Percentiles rank a stretch among this genome's conserved stretches.
These are phyloP conservation scores for Naumovozyma dairenensis DNA, from an alignment of 805 yeast genomes.

Conservation along the genomic window DNA sequence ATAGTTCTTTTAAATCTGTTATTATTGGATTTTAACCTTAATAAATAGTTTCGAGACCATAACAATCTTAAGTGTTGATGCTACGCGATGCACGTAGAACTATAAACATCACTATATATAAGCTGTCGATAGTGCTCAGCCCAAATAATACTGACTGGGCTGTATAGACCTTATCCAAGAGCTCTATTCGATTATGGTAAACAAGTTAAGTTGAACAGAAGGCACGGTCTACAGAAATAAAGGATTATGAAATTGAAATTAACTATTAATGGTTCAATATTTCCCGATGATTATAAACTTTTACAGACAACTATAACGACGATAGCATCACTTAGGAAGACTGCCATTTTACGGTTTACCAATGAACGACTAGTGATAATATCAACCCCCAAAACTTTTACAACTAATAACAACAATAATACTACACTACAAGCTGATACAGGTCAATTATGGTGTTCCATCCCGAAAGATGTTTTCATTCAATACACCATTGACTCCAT, in stretches of 20 bases:
- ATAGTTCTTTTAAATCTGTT: no score
- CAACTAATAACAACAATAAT: constrained; percentile 5
- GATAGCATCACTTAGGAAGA: constrained; percentile 25
- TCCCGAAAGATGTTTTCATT: constrained; percentile 24
- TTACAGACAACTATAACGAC: constrained; percentile 24
- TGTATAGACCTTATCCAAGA: no score
- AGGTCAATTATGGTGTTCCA: constrained; percentile 28
- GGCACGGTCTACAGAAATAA: not conserved
- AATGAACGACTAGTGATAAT: constrained; percentile 23
- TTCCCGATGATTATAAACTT: constrained; percentile 26
- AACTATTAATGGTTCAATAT: constrained; percentile 19
- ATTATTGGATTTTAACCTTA: no score
- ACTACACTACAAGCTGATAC: constrained; percentile 19
- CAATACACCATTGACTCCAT: constrained; percentile 20
- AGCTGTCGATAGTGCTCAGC: no score
- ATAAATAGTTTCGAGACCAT: no score
- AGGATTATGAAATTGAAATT: constrained; percentile 23
- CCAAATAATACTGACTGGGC: no score
- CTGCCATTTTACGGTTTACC: constrained; percentile 27
- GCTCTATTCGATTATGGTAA: no score
- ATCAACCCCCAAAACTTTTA: constrained; percentile 22
- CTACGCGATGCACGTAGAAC: no score
- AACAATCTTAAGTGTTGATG: no score
- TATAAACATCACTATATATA: no score
- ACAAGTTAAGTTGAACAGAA: no score